Conservation (phyloP, 345 rosid genomes). For the Melastoma malabathricum region DNA sequence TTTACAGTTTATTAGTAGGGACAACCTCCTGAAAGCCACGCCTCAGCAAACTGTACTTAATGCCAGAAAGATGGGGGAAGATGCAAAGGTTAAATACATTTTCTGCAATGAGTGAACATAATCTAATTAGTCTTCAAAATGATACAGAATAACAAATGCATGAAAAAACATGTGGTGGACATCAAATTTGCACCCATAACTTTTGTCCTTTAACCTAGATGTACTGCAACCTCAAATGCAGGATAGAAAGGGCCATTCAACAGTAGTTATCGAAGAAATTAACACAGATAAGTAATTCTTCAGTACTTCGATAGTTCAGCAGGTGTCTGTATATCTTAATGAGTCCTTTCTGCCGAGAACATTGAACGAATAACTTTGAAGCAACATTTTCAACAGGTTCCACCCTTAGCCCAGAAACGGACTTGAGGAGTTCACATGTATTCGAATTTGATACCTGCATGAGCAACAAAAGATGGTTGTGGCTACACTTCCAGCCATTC, state of each 20-base stretch:
- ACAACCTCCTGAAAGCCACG: constrained; percentile 63
- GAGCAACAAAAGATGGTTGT: neutral
- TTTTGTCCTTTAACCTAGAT: too few relatives aligned
- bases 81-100: constrained; percentile 76
- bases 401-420: constrained; percentile 73
- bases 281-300: too few relatives aligned
- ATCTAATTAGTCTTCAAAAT: constrained; percentile 12
- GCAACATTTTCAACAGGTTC: constrained; percentile 84
- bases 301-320: constrained; percentile 81
- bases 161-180: too few relatives aligned
- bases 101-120: constrained; percentile 45
- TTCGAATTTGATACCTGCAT: constrained; percentile 70
- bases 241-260: too few relatives aligned
- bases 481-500: too few relatives aligned
- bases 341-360: constrained; percentile 88
- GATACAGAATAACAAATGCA: too few relatives aligned
- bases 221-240: too few relatives aligned
- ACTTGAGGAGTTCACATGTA: constrained; percentile 77
- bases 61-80: constrained; percentile 71
- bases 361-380: constrained; percentile 91
- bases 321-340: constrained; percentile 89
- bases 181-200: too few relatives aligned
- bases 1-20: too few relatives aligned
- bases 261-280: too few relatives aligned
- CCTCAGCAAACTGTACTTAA: constrained; percentile 53